Conservation (phyloP, 1,284 basidiomycete species). For the Sanghuangporus sanghuang region DNA sequence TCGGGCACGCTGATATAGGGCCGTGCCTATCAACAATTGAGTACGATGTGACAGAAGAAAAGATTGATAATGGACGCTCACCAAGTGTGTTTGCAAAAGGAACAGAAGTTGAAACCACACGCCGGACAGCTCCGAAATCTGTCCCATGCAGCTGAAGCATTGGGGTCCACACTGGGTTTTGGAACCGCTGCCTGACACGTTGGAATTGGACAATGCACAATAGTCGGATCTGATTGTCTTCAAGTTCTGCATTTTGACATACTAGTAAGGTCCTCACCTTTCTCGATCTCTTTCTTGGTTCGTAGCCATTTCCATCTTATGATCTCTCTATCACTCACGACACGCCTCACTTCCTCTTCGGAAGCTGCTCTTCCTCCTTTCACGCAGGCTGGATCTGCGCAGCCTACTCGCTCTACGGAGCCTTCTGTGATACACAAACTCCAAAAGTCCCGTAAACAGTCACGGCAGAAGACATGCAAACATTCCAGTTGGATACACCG, state of each 20-base stretch:
- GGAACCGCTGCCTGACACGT: slow-evolving; percentile 68
- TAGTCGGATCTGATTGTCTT: slow-evolving; percentile 54
- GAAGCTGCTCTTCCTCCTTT: slow-evolving; percentile 57
- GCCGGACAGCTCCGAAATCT: slow-evolving; percentile 59
- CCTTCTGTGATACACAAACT: slow-evolving; percentile 69
- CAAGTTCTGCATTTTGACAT: neutral
- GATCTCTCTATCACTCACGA: slow-evolving; percentile 57
- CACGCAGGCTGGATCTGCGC: slow-evolving; percentile 71
- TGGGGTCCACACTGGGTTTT: slow-evolving; percentile 36
- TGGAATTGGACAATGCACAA: slow-evolving; percentile 68
- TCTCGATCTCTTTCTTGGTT: slow-evolving; percentile 63
- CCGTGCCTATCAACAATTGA: slow-evolving; percentile 55
- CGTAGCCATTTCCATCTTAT: slow-evolving; percentile 69
- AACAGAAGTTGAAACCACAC: slow-evolving; percentile 69
- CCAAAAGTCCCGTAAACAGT: slow-evolving; percentile 73
- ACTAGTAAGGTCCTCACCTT: slow-evolving; percentile 38
- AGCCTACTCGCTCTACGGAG: slow-evolving; percentile 61
- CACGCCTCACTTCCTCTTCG: slow-evolving; percentile 65
- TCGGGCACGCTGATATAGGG: slow-evolving; percentile 57
- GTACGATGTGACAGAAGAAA: neutral
- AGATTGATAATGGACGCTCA: slow-evolving; percentile 25
- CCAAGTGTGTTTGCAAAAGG: slow-evolving; percentile 72
- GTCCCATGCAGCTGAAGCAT: slow-evolving; percentile 59
- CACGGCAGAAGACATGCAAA: slow-evolving; percentile 66
- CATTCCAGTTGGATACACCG: slow-evolving; percentile 64